Conservation (phyloP, 129 eudicot species). For the Artemisia annua region DNA sequence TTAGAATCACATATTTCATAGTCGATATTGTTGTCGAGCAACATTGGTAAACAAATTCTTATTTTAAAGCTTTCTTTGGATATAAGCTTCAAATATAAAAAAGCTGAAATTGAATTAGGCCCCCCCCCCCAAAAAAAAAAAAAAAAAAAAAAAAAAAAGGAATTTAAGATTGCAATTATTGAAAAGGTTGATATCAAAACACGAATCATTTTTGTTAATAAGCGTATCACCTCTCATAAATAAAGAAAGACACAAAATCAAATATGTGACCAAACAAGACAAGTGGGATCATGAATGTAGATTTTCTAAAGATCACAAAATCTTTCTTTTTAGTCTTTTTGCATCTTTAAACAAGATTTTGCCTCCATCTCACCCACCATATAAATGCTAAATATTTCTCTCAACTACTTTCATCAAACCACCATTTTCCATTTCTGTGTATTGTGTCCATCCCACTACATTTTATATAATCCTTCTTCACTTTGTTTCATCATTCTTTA, state of each 20-base stretch:
- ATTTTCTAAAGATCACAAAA: slow-evolving; percentile 36
- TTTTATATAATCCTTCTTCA: slow-evolving; percentile 22
- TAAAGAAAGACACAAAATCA: neutral
- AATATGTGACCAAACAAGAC: slow-evolving; percentile 19
- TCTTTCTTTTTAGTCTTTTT: slow-evolving; percentile 35
- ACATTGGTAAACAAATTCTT: too few relatives aligned
- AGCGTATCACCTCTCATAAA: neutral
- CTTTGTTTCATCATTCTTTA: neutral
- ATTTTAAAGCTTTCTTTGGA: too few relatives aligned
- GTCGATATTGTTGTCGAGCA: too few relatives aligned
- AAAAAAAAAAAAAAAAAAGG: too few relatives aligned
- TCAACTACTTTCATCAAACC: slow-evolving; percentile 31
- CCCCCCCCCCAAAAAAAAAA: too few relatives aligned
- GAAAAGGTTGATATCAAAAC: neutral
- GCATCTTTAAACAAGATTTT: slow-evolving; percentile 36
- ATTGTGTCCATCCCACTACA: slow-evolving; percentile 26
- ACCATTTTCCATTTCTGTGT: slow-evolving; percentile 29
- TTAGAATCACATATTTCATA: too few relatives aligned
- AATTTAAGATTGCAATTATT: too few relatives aligned
- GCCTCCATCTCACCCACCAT: slow-evolving; percentile 35
- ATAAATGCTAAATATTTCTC: slow-evolving; percentile 30
- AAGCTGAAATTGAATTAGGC: too few relatives aligned
- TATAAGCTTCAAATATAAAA: too few relatives aligned
- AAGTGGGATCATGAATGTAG: slow-evolving; percentile 37
- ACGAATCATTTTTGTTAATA: neutral